Conservation (phyloP, 2,329 filamentous ascomycete species). For the Ambrosiella beaveri region DNA sequence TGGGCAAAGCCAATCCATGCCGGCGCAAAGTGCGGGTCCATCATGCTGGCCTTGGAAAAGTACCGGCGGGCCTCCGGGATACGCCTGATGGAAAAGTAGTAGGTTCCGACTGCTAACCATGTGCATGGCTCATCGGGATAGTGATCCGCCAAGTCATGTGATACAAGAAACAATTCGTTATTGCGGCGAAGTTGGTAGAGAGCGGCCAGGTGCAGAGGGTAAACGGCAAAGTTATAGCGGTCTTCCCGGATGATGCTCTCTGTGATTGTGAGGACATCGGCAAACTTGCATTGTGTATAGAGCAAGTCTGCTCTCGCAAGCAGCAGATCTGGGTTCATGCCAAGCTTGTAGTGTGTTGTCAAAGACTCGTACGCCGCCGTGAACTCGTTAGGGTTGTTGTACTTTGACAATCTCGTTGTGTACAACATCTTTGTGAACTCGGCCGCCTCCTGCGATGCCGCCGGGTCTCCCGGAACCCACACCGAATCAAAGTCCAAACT, state of each 20-base stretch:
- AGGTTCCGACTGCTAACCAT: conserved; percentile 87
- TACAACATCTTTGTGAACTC: conserved; percentile 94
- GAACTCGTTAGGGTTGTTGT: conserved; percentile 71
- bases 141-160: conserved; percentile 81
- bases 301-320: conserved; percentile 78
- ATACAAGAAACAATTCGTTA: conserved; percentile 77
- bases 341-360: conserved; percentile 81
- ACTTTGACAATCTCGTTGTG: conserved; percentile 87
- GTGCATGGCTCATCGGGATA: conserved; percentile 82
- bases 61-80: conserved; percentile 88
- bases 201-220: conserved; percentile 82
- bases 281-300: conserved; percentile 88
- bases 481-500: conserved; percentile 82
- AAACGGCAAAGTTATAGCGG: conserved; percentile 74
- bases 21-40: conserved; percentile 92
- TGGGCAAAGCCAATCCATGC: conserved; percentile 99
- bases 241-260: conserved; percentile 66
- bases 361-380: conserved; percentile 75
- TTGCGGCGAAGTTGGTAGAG: conserved; percentile 75
- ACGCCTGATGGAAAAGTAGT: conserved; percentile 78
- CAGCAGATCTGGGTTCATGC: conserved; percentile 73
- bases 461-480: conserved; percentile 43
- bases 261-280: conserved; percentile 70
- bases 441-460: conserved; percentile 65
- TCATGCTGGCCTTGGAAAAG: conserved; percentile 93